Evolutionary conservation across 2,329 filamentous ascomycete genomes (phyloP).

Genomic region (Onygenales sp.): DNA sequence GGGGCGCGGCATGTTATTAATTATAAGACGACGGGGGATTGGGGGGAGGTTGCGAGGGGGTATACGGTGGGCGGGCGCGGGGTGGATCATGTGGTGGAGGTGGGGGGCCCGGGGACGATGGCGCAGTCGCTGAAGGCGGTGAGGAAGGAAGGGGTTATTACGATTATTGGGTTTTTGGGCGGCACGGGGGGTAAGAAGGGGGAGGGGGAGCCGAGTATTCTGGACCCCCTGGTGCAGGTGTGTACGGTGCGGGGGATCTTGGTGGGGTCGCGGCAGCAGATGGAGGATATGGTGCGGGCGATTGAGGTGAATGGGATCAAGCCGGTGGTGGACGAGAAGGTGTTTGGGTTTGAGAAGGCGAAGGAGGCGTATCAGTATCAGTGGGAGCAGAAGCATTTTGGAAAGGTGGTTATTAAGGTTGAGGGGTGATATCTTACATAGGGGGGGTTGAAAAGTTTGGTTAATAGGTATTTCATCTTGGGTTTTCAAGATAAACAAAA

Average conservation of each 20-base stretch:
- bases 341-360: slow-evolving; percentile 44
- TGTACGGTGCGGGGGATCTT: slow-evolving; percentile 50
- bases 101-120: slow-evolving; percentile 57
- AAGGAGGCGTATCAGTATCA: slow-evolving; percentile 46
- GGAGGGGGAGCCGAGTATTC: slow-evolving; percentile 41
- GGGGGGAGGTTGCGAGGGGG: slow-evolving; percentile 49
- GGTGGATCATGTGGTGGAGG: slow-evolving; percentile 55
- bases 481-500: too few species aligned
- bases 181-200: slow-evolving; percentile 25
- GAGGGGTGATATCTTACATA: neutral
- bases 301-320: slow-evolving; percentile 52
- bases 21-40: slow-evolving; percentile 49
- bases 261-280: slow-evolving; percentile 46
- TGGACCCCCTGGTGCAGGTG: slow-evolving; percentile 41
- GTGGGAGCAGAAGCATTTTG: slow-evolving; percentile 46
- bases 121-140: slow-evolving; percentile 46
- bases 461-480: neutral
- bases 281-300: slow-evolving; percentile 50
- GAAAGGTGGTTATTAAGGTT: slow-evolving; percentile 43
- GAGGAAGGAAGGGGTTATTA: slow-evolving; percentile 46
- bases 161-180: slow-evolving; percentile 50
- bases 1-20: slow-evolving; percentile 53
- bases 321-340: slow-evolving; percentile 49
- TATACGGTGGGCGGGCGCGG: slow-evolving; percentile 43
- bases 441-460: neutral